Evolutionary conservation across 768 basidiomycete species (phyloP).

Genomic region (Leucocoprinus sp.): DNA sequence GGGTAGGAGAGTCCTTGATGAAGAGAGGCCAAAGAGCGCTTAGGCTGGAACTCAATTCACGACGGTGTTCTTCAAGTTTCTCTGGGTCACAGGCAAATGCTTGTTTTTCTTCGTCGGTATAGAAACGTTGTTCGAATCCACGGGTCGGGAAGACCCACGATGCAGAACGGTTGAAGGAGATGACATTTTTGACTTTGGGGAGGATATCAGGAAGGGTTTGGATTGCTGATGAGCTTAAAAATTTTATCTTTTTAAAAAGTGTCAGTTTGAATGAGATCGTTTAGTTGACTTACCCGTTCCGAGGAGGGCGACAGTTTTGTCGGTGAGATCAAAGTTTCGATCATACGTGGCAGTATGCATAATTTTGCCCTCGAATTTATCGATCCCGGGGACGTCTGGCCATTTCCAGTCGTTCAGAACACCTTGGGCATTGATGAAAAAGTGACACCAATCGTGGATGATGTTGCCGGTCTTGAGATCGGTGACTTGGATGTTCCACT

Average conservation of each 20-base stretch:
- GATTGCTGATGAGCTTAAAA: slow-evolving; percentile 27
- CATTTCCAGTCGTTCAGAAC: slow-evolving; percentile 30
- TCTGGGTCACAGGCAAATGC: slow-evolving; percentile 28
- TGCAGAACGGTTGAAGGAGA: slow-evolving; percentile 24
- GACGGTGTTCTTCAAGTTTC: slow-evolving; percentile 35
- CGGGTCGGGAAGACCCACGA: slow-evolving; percentile 25
- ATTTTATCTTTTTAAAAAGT: no score
- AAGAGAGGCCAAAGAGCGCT: slow-evolving; percentile 26
- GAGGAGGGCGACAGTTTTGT: slow-evolving; percentile 28
- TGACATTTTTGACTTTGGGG: slow-evolving; percentile 26
- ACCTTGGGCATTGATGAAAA: slow-evolving; percentile 26
- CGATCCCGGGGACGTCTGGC: slow-evolving; percentile 28
- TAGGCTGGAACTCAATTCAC: slow-evolving; percentile 29
- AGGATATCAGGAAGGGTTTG: slow-evolving; percentile 27
- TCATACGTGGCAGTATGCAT: slow-evolving; percentile 30
- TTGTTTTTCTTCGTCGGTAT: slow-evolving; percentile 31
- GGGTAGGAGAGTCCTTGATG: slow-evolving; percentile 25
- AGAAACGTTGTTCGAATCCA: slow-evolving; percentile 23
- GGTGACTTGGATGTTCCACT: slow-evolving; percentile 23
- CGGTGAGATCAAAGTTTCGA: slow-evolving; percentile 20
- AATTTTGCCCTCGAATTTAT: slow-evolving; percentile 25
- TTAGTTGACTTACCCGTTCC: slow-evolving; percentile 26
- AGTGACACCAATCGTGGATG: slow-evolving; percentile 21
- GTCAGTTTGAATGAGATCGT: no score
- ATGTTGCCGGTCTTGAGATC: slow-evolving; percentile 14